Conservation (phyloP, 169 alveolate species). For the Cryptosporidium bovis region DNA sequence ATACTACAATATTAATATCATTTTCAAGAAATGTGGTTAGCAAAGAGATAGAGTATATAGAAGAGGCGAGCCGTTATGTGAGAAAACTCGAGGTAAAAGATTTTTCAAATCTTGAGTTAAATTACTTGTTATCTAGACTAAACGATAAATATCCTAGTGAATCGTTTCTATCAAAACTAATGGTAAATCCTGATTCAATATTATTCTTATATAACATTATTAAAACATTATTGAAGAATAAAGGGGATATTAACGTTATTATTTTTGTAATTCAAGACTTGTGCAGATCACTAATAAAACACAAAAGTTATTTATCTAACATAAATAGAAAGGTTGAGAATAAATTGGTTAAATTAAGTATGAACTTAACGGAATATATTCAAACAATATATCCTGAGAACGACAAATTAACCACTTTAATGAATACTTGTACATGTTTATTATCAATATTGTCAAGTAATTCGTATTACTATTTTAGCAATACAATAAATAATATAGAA, state of each 20-base stretch:
- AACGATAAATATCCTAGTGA: conserved; percentile 50
- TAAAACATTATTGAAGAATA: conserved; percentile 1
- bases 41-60: conserved; percentile 47
- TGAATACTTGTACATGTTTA: conserved; percentile 61
- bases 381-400: conserved; percentile 13
- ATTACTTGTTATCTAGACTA: conserved; percentile 1
- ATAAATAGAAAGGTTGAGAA: conserved; percentile 10
- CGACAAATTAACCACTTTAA: conserved; percentile 2
- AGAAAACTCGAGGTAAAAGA: background rate
- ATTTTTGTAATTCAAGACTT: conserved; percentile 21
- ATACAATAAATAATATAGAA: conserved; percentile 11
- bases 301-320: background rate
- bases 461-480: conserved; percentile 6
- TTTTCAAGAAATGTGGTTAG: conserved; percentile 40
- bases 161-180: conserved; percentile 29
- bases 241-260: background rate
- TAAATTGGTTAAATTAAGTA: conserved; percentile 20
- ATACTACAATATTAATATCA: conserved; percentile 27
- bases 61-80: conserved; percentile 26
- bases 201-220: conserved; percentile 51
- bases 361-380: conserved; percentile 35
- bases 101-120: background rate
- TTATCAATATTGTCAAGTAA: conserved; percentile 11
- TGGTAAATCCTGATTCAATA: conserved; percentile 41
- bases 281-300: conserved; percentile 37